Conservation (phyloP, 805 yeast species). For the Starmerella roubikii region DNA sequence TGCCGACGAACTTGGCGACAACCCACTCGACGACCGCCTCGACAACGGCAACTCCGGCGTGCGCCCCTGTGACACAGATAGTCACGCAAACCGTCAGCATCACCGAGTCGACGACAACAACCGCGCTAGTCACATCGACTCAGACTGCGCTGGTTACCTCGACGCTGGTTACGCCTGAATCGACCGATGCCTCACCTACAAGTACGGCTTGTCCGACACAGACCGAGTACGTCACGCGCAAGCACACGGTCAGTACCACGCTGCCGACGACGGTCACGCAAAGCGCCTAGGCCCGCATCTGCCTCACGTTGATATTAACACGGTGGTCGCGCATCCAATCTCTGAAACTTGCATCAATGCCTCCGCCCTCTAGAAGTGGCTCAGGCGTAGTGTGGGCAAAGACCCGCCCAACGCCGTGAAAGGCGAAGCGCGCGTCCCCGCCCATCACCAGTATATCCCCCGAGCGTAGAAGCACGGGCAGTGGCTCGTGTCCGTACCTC, state of each 20-base stretch:
- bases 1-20: not conserved
- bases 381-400: conserved; percentile 27
- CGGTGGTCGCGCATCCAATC: conserved; percentile 29
- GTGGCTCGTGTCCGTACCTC: conserved; percentile 22
- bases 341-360: conserved; percentile 13
- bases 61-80: no score
- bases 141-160: no score
- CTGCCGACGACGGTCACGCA: not conserved
- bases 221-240: not conserved
- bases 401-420: conserved; percentile 32
- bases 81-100: no score
- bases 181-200: no score
- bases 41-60: no score
- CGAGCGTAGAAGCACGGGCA: conserved; percentile 26
- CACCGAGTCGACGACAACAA: no score
- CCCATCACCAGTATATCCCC: conserved; percentile 34
- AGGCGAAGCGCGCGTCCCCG: conserved; percentile 29
- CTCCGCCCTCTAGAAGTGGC: conserved; percentile 7
- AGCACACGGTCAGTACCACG: not conserved
- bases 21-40: not conserved
- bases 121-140: no score
- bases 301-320: conserved; percentile 31
- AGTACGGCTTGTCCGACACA: not conserved
- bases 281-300: conserved; percentile 22
- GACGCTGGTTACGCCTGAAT: no score